Percentiles rank a stretch among this genome's conserved stretches.
These are phyloP conservation scores for Xylariaceae sp. DNA, from an alignment of 2,329 filamentous ascomycete genomes.

Conservation along the genomic window DNA sequence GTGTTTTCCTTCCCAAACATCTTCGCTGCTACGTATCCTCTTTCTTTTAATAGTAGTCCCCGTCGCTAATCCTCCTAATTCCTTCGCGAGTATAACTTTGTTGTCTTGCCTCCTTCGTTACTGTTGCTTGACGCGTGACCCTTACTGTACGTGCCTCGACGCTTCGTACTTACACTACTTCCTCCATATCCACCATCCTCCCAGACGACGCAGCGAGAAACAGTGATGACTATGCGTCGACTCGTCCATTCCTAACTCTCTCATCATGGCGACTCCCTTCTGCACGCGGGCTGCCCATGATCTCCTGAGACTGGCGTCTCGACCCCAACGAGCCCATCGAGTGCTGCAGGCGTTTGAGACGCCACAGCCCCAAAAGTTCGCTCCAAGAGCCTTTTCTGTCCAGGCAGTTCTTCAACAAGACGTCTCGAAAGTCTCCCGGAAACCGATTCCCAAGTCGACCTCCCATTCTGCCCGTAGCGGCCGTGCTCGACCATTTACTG, in stretches of 20 bases:
- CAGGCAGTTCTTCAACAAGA: constrained; percentile 17
- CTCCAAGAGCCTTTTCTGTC: constrained; percentile 15
- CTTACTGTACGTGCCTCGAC: too few relatives aligned
- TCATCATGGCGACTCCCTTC: constrained; percentile 11
- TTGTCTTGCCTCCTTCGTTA: background rate
- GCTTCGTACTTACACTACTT: background rate
- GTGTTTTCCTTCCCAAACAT: too few relatives aligned
- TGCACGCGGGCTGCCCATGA: constrained; percentile 15
- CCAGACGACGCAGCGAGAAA: background rate
- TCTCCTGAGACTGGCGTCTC: constrained; percentile 17
- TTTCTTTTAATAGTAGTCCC: background rate
- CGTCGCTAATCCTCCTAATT: too few relatives aligned
- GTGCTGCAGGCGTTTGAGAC: constrained; percentile 13
- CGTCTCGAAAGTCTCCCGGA: constrained; percentile 9
- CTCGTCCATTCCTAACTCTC: background rate
- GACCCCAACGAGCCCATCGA: constrained; percentile 15
- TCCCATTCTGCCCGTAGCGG: background rate
- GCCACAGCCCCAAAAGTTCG: constrained; percentile 2
- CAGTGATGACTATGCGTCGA: constrained; percentile 5
- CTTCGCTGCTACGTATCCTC: too few relatives aligned
- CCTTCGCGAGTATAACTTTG: background rate
- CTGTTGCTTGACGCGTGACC: background rate
- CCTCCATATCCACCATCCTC: background rate
- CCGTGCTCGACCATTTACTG: constrained; percentile 21
- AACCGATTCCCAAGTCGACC: constrained; percentile 2